A percentile compares a stretch with the other conserved stretches of the same genome.
Evolutionary conservation across 768 basidiomycete genomes (phyloP).

Genomic region (Pluteus cervinus): DNA sequence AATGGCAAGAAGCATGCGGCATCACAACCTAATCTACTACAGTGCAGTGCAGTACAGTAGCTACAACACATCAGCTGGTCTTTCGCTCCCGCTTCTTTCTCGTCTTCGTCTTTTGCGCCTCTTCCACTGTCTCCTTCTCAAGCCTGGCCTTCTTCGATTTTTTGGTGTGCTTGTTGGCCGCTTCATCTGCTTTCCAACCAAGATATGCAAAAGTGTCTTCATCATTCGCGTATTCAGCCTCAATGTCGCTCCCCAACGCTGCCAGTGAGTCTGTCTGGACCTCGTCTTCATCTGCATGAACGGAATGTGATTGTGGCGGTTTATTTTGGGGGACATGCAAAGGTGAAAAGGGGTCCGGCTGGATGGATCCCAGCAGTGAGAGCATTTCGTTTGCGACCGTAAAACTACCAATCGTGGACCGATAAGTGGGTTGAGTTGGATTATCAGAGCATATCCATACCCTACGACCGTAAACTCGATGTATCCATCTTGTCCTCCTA

Average conservation of each 20-base stretch:
- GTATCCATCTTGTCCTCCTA: slow-evolving; percentile 64
- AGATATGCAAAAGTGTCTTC: slow-evolving; percentile 19
- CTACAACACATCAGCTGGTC: neutral
- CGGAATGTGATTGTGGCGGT: slow-evolving; percentile 14
- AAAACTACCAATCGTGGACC: slow-evolving; percentile 39
- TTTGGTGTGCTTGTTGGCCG: slow-evolving; percentile 13
- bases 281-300: slow-evolving; percentile 9
- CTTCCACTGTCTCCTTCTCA: slow-evolving; percentile 1
- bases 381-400: slow-evolving; percentile 93
- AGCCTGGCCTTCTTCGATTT: slow-evolving; percentile 3
- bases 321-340: slow-evolving; percentile 36
- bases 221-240: slow-evolving; percentile 19
- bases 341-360: slow-evolving; percentile 67
- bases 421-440: neutral
- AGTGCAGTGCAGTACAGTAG: no score
- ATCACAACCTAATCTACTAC: no score
- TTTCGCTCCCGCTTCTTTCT: slow-evolving; percentile 1
- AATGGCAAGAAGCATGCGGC: neutral
- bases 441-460: slow-evolving; percentile 47
- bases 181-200: slow-evolving; percentile 20
- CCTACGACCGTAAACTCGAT: slow-evolving; percentile 87
- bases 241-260: slow-evolving; percentile 11
- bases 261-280: slow-evolving; percentile 6
- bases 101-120: slow-evolving; percentile 14
- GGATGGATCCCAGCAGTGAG: slow-evolving; percentile 80